A percentile compares a stretch with the other conserved stretches of the same genome.
phyloP scores from a whole-genome alignment of 441 rosid species.

The Omphalea diandra region DNA sequence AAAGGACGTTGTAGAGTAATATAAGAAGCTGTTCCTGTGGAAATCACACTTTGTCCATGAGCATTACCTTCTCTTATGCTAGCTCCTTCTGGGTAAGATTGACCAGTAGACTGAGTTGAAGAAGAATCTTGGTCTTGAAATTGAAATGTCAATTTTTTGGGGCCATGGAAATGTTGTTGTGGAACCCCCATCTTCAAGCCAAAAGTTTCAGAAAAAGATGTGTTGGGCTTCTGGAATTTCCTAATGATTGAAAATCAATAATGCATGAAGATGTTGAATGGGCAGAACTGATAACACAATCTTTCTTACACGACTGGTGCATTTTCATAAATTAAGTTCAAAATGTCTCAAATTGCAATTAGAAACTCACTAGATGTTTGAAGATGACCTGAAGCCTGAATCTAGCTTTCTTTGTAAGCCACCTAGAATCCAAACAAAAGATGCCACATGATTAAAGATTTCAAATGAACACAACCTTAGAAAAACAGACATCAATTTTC shows the following conservation, averaged over 20 bases:
- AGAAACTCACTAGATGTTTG: conserved; percentile 19
- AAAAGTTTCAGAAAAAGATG: conserved; percentile 37
- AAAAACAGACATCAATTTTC: neutral
- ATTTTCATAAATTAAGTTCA: conserved; percentile 21
- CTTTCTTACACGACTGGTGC: conserved; percentile 41
- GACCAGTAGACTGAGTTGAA: conserved; percentile 65
- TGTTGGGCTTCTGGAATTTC: conserved; percentile 34
- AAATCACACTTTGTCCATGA: conserved; percentile 28
- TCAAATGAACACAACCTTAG: conserved; percentile 4
- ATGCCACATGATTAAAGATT: conserved; percentile 3
- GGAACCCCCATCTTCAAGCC: conserved; percentile 55
- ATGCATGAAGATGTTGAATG: conserved; percentile 31
- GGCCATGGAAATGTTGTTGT: conserved; percentile 30
- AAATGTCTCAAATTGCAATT: conserved; percentile 12
- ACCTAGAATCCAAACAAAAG: conserved; percentile 8
- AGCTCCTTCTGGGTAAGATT: conserved; percentile 59
- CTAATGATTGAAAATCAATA: conserved; percentile 41
- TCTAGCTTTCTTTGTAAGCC: conserved; percentile 7
- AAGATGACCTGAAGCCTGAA: conserved; percentile 16
- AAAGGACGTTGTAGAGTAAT: neutral
- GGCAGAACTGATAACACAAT: conserved; percentile 25
- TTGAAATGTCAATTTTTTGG: conserved; percentile 46
- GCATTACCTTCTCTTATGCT: conserved; percentile 44
- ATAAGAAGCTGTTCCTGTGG: conserved; percentile 9
- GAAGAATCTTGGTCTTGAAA: conserved; percentile 66